Evolutionary conservation across 2,329 filamentous ascomycete species (phyloP), one percentile per base, ranked within the genome.

Genomic region (Cladophialophora psammophila): DNA sequence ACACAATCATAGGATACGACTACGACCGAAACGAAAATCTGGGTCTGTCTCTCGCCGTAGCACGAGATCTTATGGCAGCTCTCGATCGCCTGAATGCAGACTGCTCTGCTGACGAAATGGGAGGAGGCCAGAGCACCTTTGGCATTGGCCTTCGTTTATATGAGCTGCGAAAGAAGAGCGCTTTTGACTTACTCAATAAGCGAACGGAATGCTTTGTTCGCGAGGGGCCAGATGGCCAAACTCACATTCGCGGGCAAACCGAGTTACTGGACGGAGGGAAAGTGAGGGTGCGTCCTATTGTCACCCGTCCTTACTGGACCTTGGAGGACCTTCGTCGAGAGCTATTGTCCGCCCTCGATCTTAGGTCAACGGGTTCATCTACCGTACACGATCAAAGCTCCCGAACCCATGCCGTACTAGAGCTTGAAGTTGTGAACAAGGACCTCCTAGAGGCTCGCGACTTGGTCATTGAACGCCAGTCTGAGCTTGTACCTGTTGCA

Each of bases 351-450:
- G 79, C 76, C 0, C 71, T 81, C 1, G 70, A 72, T 10, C 67
- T 73, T 5, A 70, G 80, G 20, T 72, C 74, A 2, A 78, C 76
- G 0, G 80, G 79, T 1, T 75, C 77, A 5, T 83, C 81, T 1
- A 76, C 74, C 0, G 69, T 82, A 0, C 81, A 83, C 66, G 78
- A 82, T 58, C 76, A 82, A 64, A 83, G 81, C 63, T 82, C 80
- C 0, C 75, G 81, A 2, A 82, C 81, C 0, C 81, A 83, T 69
- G 80, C 81, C 0, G 72, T 83, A 0, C 56, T 83, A 3, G 77
- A 82, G 64, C 63, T 83, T 0, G 81, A 83, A 62, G 74, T 83
- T 42, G 69, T 83, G 6, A 82, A 76, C 13, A 71, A 72, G 48
- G 64, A 66, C 4, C 67, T 82, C 1, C 64, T 81, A 0, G 74